Conservation (phyloP, 208 protist genomes). For the Leishmania turanica region DNA sequence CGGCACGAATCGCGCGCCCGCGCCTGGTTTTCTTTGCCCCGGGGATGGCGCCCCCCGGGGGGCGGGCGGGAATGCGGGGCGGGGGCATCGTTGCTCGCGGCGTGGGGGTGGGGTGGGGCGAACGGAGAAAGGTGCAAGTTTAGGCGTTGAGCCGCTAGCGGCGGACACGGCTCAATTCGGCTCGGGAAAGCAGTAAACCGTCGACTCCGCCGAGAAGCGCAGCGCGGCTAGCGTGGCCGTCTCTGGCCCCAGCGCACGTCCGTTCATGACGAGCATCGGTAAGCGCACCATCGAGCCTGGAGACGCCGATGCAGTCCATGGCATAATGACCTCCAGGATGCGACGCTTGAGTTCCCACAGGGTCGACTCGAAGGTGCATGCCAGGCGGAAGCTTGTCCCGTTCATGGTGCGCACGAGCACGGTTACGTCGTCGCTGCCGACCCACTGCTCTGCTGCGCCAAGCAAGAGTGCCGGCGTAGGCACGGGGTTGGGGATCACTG, state of each 20-base stretch:
- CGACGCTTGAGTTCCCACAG: conserved; percentile 30
- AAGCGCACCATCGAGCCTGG: conserved; percentile 9
- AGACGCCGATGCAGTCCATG: conserved; percentile 1
- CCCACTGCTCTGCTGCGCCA: neutral
- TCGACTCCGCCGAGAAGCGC: conserved; percentile 18
- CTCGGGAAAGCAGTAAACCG: conserved; percentile 36
- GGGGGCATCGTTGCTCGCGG: too few species aligned
- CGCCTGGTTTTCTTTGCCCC: too few species aligned
- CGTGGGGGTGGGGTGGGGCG: too few species aligned
- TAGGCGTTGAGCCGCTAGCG: neutral
- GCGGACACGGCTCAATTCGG: neutral
- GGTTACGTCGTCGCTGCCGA: conserved; percentile 6
- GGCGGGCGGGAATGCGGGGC: too few species aligned
- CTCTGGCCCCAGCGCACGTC: conserved; percentile 25
- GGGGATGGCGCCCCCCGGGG: too few species aligned
- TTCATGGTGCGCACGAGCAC: conserved; percentile 35
- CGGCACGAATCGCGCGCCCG: too few species aligned
- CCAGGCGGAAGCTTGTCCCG: conserved; percentile 26
- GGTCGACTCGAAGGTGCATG: conserved; percentile 2
- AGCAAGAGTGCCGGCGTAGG: conserved; percentile 22
- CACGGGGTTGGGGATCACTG: conserved; percentile 31
- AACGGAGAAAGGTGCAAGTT: neutral
- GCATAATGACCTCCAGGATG: conserved; percentile 24
- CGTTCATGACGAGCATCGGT: conserved; percentile 38
- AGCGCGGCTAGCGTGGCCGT: conserved; percentile 15